phyloP scores from a whole-genome alignment of 2,329 filamentous ascomycete genomes.

The Tolypocladium nubicola region DNA sequence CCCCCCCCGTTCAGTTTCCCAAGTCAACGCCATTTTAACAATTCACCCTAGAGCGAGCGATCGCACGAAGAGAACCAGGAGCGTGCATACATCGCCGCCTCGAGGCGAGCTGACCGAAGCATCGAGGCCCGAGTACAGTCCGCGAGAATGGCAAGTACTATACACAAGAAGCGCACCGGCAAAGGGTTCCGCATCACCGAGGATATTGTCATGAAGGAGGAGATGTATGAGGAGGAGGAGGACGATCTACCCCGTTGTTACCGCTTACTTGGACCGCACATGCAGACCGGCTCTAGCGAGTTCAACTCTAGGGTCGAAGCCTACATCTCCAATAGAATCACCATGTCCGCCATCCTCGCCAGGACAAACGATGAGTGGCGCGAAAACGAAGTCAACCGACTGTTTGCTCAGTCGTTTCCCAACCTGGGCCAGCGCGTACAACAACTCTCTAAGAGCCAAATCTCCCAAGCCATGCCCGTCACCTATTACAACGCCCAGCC shows the following conservation, averaged over 20 bases:
- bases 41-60: conserved; percentile 48
- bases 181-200: conserved; percentile 72
- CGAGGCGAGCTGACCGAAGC: conserved; percentile 74
- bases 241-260: conserved; percentile 64
- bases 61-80: conserved; percentile 78
- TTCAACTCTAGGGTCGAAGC: conserved; percentile 51
- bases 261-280: conserved; percentile 49
- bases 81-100: conserved; percentile 86
- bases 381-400: conserved; percentile 34
- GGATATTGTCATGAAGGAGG: conserved; percentile 78
- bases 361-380: conserved; percentile 26
- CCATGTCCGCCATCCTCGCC: conserved; percentile 29
- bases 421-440: conserved; percentile 12
- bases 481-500: neutral
- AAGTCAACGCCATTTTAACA: neutral
- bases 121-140: conserved; percentile 83
- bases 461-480: neutral
- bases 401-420: conserved; percentile 37
- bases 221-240: conserved; percentile 95
- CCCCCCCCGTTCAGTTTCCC: no score
- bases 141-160: conserved; percentile 76
- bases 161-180: conserved; percentile 81
- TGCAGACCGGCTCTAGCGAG: conserved; percentile 48
- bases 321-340: conserved; percentile 30
- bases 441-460: neutral